Conservation (phyloP, 345 rosid species). For the Brassica juncea region DNA sequence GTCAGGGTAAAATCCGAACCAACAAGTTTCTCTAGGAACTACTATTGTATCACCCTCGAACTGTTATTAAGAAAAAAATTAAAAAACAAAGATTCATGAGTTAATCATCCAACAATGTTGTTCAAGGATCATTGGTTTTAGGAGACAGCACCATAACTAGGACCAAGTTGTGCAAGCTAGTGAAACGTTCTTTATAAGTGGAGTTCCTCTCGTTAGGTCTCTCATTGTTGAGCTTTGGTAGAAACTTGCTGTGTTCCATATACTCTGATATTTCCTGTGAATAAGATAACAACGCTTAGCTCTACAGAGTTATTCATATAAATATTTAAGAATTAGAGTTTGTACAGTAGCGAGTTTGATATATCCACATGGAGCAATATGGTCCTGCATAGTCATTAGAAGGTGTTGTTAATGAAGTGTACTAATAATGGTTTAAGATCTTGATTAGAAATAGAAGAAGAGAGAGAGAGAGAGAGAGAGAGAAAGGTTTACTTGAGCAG, state of each 20-base stretch:
- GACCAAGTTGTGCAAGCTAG: constrained; percentile 73
- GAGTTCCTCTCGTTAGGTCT: constrained; percentile 62
- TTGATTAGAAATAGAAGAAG: neutral
- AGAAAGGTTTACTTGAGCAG: neutral
- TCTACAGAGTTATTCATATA: neutral
- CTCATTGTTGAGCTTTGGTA: constrained; percentile 87
- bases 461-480: constrained; percentile 2
- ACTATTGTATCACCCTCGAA: constrained; percentile 64
- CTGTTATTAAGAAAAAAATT: constrained; percentile 44
- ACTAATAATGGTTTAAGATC: neutral
- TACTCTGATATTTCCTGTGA: constrained; percentile 25
- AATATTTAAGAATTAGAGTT: neutral
- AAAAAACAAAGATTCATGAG: neutral
- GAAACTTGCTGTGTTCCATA: constrained; percentile 60
- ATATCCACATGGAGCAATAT: constrained; percentile 34
- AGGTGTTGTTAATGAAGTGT: neutral
- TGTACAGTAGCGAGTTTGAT: constrained; percentile 28
- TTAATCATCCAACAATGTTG: neutral
- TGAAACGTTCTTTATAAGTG: constrained; percentile 64
- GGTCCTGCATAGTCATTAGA: constrained; percentile 31
- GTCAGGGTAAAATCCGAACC: constrained; percentile 88
- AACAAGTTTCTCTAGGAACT: constrained; percentile 85
- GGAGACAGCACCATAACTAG: constrained; percentile 68
- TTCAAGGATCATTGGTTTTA: constrained; percentile 9
- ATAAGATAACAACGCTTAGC: neutral